These are phyloP conservation scores for Neurospora sublineolata DNA, from an alignment of 495 filamentous ascomycete genomes.

Conservation along the genomic window DNA sequence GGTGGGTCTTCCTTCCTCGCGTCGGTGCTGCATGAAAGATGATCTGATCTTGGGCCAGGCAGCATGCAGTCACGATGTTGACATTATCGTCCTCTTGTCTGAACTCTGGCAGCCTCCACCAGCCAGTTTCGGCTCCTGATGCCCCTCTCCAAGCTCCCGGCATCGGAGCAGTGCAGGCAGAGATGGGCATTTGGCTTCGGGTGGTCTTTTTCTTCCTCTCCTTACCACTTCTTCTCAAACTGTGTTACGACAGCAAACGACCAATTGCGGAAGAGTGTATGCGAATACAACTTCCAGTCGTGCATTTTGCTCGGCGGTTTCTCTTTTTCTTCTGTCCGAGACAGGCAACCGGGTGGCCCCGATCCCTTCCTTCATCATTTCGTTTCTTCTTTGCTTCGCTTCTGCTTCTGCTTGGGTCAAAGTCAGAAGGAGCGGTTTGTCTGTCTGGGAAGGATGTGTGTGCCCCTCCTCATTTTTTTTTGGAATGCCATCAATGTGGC, in stretches of 20 bases:
- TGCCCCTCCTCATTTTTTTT: neutral
- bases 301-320: neutral
- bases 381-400: neutral
- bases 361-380: neutral
- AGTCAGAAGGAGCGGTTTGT: neutral
- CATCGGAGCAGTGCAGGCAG: neutral
- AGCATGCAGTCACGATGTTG: neutral
- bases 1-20: neutral
- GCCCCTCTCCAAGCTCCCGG: neutral
- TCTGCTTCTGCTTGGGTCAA: neutral
- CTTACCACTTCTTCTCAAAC: neutral
- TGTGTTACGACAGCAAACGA: neutral
- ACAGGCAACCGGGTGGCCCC: neutral
- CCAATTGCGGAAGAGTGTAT: neutral
- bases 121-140: neutral
- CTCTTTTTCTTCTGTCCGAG: neutral
- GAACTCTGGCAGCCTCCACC: neutral
- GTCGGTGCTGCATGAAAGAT: neutral
- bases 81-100: neutral
- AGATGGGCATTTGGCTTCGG: neutral
- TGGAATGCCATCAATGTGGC: neutral
- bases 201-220: neutral
- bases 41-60: neutral
- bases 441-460: neutral
- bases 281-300: neutral